These are phyloP conservation scores for Tuber microsphaerosporum DNA, from an alignment of 495 filamentous ascomycete species.

Conservation along the genomic window DNA sequence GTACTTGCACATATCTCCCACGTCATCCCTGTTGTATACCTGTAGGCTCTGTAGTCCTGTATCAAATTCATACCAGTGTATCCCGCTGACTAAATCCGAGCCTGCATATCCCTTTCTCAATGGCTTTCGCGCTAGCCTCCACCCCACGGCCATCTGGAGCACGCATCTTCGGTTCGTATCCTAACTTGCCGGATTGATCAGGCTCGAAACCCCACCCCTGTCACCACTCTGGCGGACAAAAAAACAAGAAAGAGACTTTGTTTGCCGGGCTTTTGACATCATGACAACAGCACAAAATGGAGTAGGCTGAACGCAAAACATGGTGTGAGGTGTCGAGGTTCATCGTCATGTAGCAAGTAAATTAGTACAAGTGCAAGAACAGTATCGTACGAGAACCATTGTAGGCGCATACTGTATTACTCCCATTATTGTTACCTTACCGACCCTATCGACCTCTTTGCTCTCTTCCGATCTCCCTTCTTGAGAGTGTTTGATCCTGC, in stretches of 20 bases:
- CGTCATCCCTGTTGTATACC: not conserved
- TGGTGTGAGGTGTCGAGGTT: no score
- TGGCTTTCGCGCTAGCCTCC: not conserved
- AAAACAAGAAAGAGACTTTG: no score
- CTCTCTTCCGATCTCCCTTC: no score
- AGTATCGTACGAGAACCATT: no score
- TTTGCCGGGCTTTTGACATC: no score
- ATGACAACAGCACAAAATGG: no score
- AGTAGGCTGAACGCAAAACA: no score
- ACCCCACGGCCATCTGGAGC: not conserved
- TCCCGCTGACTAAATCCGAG: not conserved
- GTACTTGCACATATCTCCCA: not conserved
- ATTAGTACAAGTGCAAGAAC: no score
- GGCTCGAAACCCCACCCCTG: not conserved
- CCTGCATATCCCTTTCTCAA: not conserved
- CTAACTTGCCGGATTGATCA: not conserved
- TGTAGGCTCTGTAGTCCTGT: not conserved
- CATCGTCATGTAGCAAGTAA: no score
- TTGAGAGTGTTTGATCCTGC: not conserved
- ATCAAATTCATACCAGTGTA: not conserved
- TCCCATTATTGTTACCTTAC: not conserved
- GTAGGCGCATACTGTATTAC: no score
- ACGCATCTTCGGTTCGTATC: not conserved
- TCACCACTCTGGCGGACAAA: not conserved
- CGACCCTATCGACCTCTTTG: not conserved